Percentiles rank a stretch among this genome's conserved stretches.
Conservation (phyloP, 176 grass and related monocot genomes). For the Cenchrus purpureus region DNA sequence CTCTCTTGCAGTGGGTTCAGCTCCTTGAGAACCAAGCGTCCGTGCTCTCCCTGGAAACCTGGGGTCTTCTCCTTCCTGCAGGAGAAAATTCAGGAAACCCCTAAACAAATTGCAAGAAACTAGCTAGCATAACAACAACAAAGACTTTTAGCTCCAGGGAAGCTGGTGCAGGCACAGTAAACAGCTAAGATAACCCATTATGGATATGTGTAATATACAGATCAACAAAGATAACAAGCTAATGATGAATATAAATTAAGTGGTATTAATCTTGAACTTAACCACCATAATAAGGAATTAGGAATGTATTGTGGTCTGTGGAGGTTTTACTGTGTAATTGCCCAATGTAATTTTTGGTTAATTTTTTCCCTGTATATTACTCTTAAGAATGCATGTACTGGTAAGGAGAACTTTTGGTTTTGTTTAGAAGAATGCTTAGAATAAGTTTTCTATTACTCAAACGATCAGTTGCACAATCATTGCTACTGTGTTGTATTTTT, state of each 20-base stretch:
- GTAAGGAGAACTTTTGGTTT: background rate
- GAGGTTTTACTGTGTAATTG: background rate
- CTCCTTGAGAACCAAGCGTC: conserved; percentile 58
- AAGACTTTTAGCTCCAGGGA: background rate
- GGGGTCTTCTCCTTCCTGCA: conserved; percentile 77
- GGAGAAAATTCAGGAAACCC: conserved; percentile 25
- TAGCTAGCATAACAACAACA: background rate
- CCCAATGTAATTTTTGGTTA: conserved; percentile 8
- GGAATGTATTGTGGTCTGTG: background rate
- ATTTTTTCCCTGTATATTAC: background rate
- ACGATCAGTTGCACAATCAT: background rate
- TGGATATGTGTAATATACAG: conserved; percentile 8
- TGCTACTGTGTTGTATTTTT: conserved; percentile 19
- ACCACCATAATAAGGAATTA: conserved; percentile 15
- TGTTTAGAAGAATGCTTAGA: conserved; percentile 17
- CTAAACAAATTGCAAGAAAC: conserved; percentile 16
- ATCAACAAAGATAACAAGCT: conserved; percentile 16
- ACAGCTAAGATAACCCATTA: conserved; percentile 4
- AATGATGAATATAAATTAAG: background rate
- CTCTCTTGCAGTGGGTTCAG: conserved; percentile 63
- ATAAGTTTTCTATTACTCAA: conserved; percentile 9
- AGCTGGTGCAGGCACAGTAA: background rate
- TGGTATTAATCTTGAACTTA: conserved; percentile 9
- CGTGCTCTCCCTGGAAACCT: conserved; percentile 94
- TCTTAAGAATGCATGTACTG: conserved; percentile 7